phyloP scores from a whole-genome alignment of 1,284 basidiomycete genomes.

The Pseudozyma flocculosa region DNA sequence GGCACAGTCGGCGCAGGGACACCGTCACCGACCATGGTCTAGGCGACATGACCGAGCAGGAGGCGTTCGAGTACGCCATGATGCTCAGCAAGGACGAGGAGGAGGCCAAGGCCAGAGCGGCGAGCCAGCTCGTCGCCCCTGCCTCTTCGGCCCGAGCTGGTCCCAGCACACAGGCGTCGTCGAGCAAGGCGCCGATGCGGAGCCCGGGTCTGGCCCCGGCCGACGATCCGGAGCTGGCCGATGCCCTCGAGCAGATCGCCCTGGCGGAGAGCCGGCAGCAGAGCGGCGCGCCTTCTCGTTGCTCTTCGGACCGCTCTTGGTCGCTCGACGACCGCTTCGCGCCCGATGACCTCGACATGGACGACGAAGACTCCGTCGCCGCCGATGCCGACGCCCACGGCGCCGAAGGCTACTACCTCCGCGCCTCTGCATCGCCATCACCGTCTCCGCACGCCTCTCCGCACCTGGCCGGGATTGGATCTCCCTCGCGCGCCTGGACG shows the following conservation, averaged over 20 bases:
- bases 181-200: constrained; percentile 9
- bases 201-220: constrained; percentile 7
- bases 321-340: neutral
- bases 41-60: constrained; percentile 71
- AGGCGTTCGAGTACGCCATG: constrained; percentile 76
- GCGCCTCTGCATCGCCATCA: constrained; percentile 16
- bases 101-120: neutral
- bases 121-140: neutral
- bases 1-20: constrained; percentile 59
- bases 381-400: too few relatives aligned
- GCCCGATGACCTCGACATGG: neutral
- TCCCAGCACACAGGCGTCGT: neutral
- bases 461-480: constrained; percentile 11
- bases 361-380: too few relatives aligned
- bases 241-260: constrained; percentile 44
- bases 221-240: constrained; percentile 36
- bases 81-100: constrained; percentile 82
- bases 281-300: neutral
- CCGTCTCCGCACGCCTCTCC: constrained; percentile 33
- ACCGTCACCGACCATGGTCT: constrained; percentile 64
- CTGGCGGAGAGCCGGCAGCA: constrained; percentile 17
- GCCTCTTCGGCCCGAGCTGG: too few relatives aligned
- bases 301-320: neutral
- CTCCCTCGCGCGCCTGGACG: constrained; percentile 49
- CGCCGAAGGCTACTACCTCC: constrained; percentile 3